Percentiles rank a stretch among this genome's conserved stretches.
phyloP scores from a whole-genome alignment of 768 basidiomycete species.

The Phylloporus scabripes region DNA sequence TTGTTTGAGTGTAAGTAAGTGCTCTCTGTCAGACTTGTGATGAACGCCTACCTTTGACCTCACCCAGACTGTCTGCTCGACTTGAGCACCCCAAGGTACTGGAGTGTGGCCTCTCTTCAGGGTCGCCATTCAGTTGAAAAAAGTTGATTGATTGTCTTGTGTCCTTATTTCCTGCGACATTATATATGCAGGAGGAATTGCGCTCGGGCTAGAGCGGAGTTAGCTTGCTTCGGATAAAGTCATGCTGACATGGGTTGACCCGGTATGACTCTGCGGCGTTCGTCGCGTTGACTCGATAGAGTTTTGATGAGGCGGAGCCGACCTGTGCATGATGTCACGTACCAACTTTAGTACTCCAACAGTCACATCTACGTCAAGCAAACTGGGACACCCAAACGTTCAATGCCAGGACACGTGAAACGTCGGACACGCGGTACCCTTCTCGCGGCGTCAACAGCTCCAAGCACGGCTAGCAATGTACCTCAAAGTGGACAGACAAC shows the following conservation, averaged over 20 bases:
- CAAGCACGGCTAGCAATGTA: too few relatives aligned
- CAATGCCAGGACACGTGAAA: too few relatives aligned
- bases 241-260: conserved; percentile 8
- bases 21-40: not conserved
- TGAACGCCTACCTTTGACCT: conserved; percentile 12
- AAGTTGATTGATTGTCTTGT: not conserved
- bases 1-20: conserved; percentile 1
- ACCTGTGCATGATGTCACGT: not conserved
- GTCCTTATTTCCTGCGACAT: not conserved
- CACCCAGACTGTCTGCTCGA: conserved; percentile 5
- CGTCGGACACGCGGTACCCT: too few relatives aligned
- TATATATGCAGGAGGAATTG: conserved; percentile 11
- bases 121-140: conserved; percentile 16
- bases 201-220: conserved; percentile 1
- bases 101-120: conserved; percentile 12
- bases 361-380: too few relatives aligned
- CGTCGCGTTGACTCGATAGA: not conserved
- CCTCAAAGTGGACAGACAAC: too few relatives aligned
- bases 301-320: not conserved
- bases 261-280: conserved; percentile 9
- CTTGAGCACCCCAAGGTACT: conserved; percentile 3
- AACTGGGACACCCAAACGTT: too few relatives aligned
- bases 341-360: not conserved
- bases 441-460: too few relatives aligned
- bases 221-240: not conserved